Evolutionary conservation across 1,284 basidiomycete species (phyloP), one percentile per base, ranked within the genome.

Genomic region (Neonothopanus nambi): DNA sequence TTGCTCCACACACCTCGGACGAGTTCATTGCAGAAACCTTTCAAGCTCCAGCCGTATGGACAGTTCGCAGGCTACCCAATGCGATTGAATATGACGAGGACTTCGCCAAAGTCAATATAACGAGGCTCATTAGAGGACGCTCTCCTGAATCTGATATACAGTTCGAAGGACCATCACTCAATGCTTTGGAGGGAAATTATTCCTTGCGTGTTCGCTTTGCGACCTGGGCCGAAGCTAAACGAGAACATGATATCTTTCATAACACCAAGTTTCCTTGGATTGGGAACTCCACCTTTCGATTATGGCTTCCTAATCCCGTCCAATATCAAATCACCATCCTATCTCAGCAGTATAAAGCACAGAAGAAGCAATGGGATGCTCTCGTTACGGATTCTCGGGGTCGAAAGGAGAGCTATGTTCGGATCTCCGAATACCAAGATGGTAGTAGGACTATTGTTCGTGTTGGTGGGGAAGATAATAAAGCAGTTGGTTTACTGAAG

Each of bases 401-500:
- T 13, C 43, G 42, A 26, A 51, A 37, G 24, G 51, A 39, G 8
- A 39, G 55, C n/a, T 48, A 39, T 38, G 17, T 58, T 17, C 45
- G 21, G 15, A 42, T 58, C 33, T 24, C 18, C n/a, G 30, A 41
- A 33, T 33, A 46, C 12, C 36, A 24, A 6, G 52, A 56, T 8
- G 44, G 17, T 18, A 21, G 28, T 7, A 33, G 50, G 24, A 64
- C 70, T 24, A 64, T 67, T 21, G 65, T 79, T 33, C 52, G 73
- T 48, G 59, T 79, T 51, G 35, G 69, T 43, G 71, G 76, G 0
- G 63, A 71, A 12, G 72, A 76, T 48, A 77, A 77, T 64, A 75
- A 78, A 57, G 72, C 73, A 1, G 71, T 77, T 1, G 82, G 82
- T 2, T 70, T 75, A 4, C 59, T 84, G 52, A 85, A 84, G 63